Base-by-base conservation (phyloP, 2,329 filamentous ascomycete genomes). In the Pseudonectria foliicola region DNA sequence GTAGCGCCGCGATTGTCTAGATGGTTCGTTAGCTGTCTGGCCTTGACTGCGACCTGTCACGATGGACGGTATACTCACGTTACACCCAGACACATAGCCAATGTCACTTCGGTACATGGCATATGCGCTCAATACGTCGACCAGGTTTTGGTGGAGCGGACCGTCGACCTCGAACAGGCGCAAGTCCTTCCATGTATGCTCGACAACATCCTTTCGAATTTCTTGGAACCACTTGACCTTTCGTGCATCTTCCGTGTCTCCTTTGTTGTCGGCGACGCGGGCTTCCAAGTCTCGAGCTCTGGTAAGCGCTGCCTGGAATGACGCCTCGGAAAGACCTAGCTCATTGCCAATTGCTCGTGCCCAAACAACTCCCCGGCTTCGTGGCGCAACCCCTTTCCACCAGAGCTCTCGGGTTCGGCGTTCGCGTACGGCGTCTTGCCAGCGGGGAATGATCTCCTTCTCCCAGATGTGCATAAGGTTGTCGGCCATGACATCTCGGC, bases 91-190 rank as follows among this genome's bases (percentile, higher is more conserved):
- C 38, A 85, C 72, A 51, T 87, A 88, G 43, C 85, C 83, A 50
- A 90, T 82, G 54, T 92, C 85, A 46, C 79, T 82, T 41, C 85
- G 74, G 60, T 92, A 92, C 75, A 87, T 83, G 35, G 80, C 71
- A 59, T 90, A 90, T 6, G 85, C 86, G 50, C 79, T 79, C 40
- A 90, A 67, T 8, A 92, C 76, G 53, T 90, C 79, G 13, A 82
- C 65, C 21, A 92, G 64, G 25, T 73, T 69, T 38, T 77, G 66
- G 53, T 89, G 76, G 10, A 89, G 64, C 2, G 84, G 82, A 0
- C 75, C 79, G 12, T 63, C 73, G 6, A 67, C 62, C 48, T 81
- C 73, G 54, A 89, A 90, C 53, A 89, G 83, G 47, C 76, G 76
- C 29, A 88, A 62, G 37, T 88, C 82, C 3, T 73, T 71, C 67